A percentile compares a stretch with the other conserved stretches of the same genome.
phyloP scores from a whole-genome alignment of 345 rosid genomes.

The Ailanthus altissimus region DNA sequence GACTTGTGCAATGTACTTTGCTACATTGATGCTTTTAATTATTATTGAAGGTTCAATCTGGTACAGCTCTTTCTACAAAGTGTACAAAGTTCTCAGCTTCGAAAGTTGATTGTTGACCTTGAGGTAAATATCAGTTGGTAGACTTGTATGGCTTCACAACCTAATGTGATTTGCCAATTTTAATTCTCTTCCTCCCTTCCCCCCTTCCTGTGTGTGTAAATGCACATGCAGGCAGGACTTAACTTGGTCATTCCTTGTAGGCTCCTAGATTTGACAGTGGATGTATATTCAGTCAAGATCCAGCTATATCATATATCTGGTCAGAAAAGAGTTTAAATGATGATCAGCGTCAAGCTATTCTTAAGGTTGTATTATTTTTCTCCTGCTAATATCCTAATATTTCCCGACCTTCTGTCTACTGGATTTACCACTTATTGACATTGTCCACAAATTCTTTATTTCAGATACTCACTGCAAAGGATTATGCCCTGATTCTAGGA shows the following conservation, averaged over 20 bases:
- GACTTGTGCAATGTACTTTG: slow-evolving; percentile 8
- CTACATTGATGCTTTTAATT: slow-evolving; percentile 19
- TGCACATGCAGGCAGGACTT: not conserved
- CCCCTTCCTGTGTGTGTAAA: not conserved
- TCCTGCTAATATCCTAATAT: slow-evolving; percentile 6
- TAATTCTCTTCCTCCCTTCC: no score
- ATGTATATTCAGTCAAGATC: slow-evolving; percentile 89
- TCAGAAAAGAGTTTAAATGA: slow-evolving; percentile 82
- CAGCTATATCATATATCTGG: slow-evolving; percentile 92
- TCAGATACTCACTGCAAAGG: slow-evolving; percentile 93
- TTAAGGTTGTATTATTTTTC: slow-evolving; percentile 60
- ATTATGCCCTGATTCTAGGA: slow-evolving; percentile 91
- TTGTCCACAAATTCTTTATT: slow-evolving; percentile 31
- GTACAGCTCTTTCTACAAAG: slow-evolving; percentile 72
- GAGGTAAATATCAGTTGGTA: slow-evolving; percentile 55
- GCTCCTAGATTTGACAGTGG: slow-evolving; percentile 96
- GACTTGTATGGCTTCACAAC: slow-evolving; percentile 19
- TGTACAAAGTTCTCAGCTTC: slow-evolving; percentile 62
- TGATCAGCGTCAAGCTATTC: slow-evolving; percentile 95
- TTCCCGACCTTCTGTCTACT: slow-evolving; percentile 2
- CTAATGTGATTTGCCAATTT: not conserved
- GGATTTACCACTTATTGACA: slow-evolving; percentile 11
- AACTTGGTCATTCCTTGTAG: slow-evolving; percentile 37
- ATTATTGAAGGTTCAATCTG: slow-evolving; percentile 77
- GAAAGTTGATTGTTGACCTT: slow-evolving; percentile 89